Percentiles rank a stretch among this genome's conserved stretches.
Conservation (phyloP, 345 rosid genomes). For the Lagerstroemia speciosa region DNA sequence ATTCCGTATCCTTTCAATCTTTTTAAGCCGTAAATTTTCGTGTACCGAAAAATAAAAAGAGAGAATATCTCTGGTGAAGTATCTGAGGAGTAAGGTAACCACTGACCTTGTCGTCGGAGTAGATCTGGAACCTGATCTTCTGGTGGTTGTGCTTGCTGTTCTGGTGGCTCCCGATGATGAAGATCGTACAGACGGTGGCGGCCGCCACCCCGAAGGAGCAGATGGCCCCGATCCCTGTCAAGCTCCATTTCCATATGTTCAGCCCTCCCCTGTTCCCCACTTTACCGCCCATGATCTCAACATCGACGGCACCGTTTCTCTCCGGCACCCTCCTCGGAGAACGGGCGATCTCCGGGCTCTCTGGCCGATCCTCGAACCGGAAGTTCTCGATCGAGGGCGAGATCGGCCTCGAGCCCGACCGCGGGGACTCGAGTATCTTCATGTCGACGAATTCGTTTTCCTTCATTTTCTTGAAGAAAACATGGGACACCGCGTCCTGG, state of each 20-base stretch:
- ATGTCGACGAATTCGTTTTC: slow-evolving; percentile 92
- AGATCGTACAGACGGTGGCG: slow-evolving; percentile 51
- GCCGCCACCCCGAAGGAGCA: slow-evolving; percentile 95
- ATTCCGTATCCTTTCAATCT: too few species aligned
- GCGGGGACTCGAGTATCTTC: slow-evolving; percentile 66
- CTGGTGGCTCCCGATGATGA: slow-evolving; percentile 56
- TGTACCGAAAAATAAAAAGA: too few species aligned
- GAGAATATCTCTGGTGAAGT: too few species aligned
- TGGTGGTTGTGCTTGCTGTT: slow-evolving; percentile 37
- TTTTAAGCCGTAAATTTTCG: too few species aligned
- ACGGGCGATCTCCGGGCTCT: slow-evolving; percentile 19
- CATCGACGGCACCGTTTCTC: slow-evolving; percentile 4
- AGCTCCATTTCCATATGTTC: slow-evolving; percentile 70
- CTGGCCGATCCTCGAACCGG: slow-evolving; percentile 26
- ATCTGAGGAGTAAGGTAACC: slow-evolving; percentile 36
- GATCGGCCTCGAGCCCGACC: slow-evolving; percentile 27
- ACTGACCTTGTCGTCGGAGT: slow-evolving; percentile 74
- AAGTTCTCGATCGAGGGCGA: slow-evolving; percentile 37
- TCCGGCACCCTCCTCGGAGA: slow-evolving; percentile 33
- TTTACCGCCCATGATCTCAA: slow-evolving; percentile 27
- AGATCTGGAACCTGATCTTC: slow-evolving; percentile 54
- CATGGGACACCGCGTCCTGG: slow-evolving; percentile 60
- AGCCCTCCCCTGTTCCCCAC: slow-evolving; percentile 31
- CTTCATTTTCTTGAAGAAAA: slow-evolving; percentile 81
- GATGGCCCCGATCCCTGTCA: slow-evolving; percentile 78